These are phyloP conservation scores for Larix sibirica DNA, from an alignment of 83 land plant genomes.

Conservation along the genomic window DNA sequence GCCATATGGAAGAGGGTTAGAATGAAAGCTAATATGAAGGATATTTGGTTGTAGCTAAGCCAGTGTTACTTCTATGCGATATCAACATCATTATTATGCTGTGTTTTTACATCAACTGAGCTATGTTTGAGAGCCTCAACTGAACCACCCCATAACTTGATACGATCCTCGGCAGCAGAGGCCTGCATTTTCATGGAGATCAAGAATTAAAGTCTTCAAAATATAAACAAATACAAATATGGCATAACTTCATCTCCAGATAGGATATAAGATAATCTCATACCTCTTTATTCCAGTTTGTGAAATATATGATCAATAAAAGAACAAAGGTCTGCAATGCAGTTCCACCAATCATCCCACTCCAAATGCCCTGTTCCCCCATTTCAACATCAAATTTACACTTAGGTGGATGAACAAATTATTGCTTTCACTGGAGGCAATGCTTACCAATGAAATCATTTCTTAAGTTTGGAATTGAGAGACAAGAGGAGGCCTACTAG, in stretches of 20 bases:
- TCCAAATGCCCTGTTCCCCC: conserved; percentile 50
- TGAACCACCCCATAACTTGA: conserved; percentile 4
- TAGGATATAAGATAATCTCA: too few relatives aligned
- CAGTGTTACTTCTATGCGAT: too few relatives aligned
- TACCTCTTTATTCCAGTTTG: conserved; percentile 63
- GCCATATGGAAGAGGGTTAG: too few relatives aligned
- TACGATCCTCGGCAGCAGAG: conserved; percentile 2
- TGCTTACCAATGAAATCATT: too few relatives aligned
- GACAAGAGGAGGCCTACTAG: too few relatives aligned
- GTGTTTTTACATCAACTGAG: neutral
- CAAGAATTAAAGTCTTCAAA: neutral
- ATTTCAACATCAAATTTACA: neutral
- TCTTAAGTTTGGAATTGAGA: too few relatives aligned
- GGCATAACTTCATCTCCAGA: too few relatives aligned
- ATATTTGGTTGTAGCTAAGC: too few relatives aligned
- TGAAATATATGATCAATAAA: conserved; percentile 30
- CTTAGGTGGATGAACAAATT: too few relatives aligned
- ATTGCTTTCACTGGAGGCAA: too few relatives aligned
- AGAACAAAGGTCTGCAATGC: conserved; percentile 52
- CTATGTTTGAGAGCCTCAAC: neutral
- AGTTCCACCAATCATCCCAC: conserved; percentile 60
- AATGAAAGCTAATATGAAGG: too few relatives aligned
- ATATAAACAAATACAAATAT: neutral
- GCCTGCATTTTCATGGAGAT: neutral
- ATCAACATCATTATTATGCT: too few relatives aligned